A percentile compares a stretch with the other conserved stretches of the same genome.
Evolutionary conservation across 495 filamentous ascomycete species (phyloP).

Genomic region (Lophiostoma macrostomum): DNA sequence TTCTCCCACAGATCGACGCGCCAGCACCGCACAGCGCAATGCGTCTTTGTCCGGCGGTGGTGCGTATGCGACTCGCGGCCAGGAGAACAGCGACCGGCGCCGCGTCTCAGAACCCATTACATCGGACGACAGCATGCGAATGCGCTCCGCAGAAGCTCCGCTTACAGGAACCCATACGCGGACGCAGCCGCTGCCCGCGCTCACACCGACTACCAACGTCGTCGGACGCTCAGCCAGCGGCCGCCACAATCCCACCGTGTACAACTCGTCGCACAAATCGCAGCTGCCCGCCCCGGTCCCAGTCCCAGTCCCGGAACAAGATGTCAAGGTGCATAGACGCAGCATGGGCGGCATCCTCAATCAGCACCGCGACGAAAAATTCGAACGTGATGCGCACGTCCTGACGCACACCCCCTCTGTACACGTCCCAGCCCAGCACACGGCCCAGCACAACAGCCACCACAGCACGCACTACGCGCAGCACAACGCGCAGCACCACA

Average conservation of each 20-base stretch:
- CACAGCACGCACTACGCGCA: too few relatives aligned
- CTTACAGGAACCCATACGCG: not conserved
- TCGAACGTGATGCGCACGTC: too few relatives aligned
- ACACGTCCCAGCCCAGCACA: too few relatives aligned
- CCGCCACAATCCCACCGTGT: conserved; percentile 4
- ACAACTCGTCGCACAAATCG: conserved; percentile 22
- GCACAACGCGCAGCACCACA: too few relatives aligned
- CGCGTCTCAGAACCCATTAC: too few relatives aligned
- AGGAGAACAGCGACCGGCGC: not conserved
- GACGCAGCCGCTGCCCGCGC: not conserved
- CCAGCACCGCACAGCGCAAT: not conserved
- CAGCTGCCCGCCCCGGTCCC: conserved; percentile 8
- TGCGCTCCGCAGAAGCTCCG: too few relatives aligned
- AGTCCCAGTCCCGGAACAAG: too few relatives aligned
- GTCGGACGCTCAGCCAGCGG: not conserved
- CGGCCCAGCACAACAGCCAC: too few relatives aligned
- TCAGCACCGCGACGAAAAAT: conserved; percentile 22
- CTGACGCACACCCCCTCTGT: too few relatives aligned
- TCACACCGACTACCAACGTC: not conserved
- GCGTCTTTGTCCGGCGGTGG: too few relatives aligned
- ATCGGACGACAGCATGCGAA: too few relatives aligned
- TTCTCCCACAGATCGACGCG: not conserved
- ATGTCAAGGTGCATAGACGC: conserved; percentile 11
- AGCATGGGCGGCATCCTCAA: conserved; percentile 32
- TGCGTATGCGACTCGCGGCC: not conserved